Evolutionary conservation across 225 moss, liverwort and hornwort species (phyloP).

Genomic region (Anthoceros angustus): DNA sequence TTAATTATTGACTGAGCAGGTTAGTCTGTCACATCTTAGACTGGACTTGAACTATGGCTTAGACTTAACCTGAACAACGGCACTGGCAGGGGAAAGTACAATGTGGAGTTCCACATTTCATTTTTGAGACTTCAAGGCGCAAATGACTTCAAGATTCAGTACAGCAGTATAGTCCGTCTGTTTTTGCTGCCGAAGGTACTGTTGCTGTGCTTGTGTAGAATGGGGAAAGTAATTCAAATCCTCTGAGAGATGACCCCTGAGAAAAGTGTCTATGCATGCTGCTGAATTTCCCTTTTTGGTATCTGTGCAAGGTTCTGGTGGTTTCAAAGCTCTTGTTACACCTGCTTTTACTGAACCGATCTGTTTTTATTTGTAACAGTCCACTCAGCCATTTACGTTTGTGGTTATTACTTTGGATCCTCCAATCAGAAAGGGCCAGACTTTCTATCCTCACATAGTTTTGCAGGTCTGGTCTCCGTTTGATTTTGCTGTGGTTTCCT

Average conservation of each 20-base stretch:
- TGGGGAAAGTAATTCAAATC: too few relatives aligned
- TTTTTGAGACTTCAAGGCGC: conserved; percentile 90
- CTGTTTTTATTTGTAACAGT: conserved; percentile 17
- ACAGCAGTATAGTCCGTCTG: conserved; percentile 86
- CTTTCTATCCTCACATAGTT: conserved; percentile 95
- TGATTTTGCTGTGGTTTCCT: background rate
- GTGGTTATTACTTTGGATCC: conserved; percentile 95
- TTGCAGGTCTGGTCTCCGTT: conserved; percentile 37
- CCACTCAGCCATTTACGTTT: conserved; percentile 86
- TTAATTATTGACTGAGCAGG: too few relatives aligned
- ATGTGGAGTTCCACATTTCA: conserved; percentile 84
- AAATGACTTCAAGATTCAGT: conserved; percentile 97
- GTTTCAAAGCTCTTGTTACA: background rate
- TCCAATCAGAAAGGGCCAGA: conserved; percentile 96
- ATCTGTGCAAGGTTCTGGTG: background rate
- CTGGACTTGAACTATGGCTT: too few relatives aligned
- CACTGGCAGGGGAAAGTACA: conserved; percentile 59
- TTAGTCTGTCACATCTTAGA: too few relatives aligned
- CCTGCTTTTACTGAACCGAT: background rate
- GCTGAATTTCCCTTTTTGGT: background rate
- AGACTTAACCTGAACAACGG: too few relatives aligned
- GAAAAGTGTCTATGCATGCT: too few relatives aligned
- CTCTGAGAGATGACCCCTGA: too few relatives aligned
- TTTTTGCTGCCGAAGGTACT: conserved; percentile 71
- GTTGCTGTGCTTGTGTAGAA: too few relatives aligned